phyloP scores from a whole-genome alignment of 1,284 basidiomycete genomes.

The Uromyces viciae-fabae region DNA sequence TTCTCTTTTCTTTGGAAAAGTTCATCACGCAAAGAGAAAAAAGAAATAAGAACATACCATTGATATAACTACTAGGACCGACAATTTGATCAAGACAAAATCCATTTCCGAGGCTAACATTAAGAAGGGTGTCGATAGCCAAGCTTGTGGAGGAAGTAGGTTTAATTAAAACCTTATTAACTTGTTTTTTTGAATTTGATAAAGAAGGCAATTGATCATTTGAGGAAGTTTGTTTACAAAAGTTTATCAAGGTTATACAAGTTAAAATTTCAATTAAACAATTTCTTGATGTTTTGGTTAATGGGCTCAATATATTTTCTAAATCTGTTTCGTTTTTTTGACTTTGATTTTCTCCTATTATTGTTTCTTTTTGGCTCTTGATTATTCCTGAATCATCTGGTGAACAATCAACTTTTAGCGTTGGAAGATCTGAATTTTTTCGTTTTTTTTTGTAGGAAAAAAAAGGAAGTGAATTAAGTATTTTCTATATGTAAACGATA shows the following conservation, averaged over 20 bases:
- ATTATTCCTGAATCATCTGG: too few relatives aligned
- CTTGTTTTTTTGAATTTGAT: too few relatives aligned
- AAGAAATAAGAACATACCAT: neutral
- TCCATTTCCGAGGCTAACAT: conserved; percentile 20
- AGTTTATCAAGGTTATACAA: neutral
- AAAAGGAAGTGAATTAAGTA: neutral
- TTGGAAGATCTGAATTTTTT: conserved; percentile 20
- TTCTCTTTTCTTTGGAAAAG: too few relatives aligned
- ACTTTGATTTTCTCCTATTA: too few relatives aligned
- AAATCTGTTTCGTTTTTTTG: too few relatives aligned
- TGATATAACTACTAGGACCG: conserved; percentile 3
- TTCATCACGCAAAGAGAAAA: too few relatives aligned
- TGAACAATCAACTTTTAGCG: too few relatives aligned
- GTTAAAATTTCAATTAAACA: neutral
- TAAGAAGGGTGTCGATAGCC: conserved; percentile 32
- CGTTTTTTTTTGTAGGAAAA: too few relatives aligned
- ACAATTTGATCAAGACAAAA: conserved; percentile 28
- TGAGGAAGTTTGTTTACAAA: conserved; percentile 28
- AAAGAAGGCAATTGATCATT: too few relatives aligned
- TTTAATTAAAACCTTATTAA: conserved; percentile 24
- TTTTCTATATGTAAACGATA: neutral
- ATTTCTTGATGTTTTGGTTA: conserved; percentile 22
- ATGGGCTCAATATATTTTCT: neutral
- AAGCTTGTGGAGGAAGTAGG: conserved; percentile 4
- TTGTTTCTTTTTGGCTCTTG: too few relatives aligned